These are phyloP conservation scores for Oryza officinalis DNA, from an alignment of 176 grass and related monocot species.

Conservation along the genomic window DNA sequence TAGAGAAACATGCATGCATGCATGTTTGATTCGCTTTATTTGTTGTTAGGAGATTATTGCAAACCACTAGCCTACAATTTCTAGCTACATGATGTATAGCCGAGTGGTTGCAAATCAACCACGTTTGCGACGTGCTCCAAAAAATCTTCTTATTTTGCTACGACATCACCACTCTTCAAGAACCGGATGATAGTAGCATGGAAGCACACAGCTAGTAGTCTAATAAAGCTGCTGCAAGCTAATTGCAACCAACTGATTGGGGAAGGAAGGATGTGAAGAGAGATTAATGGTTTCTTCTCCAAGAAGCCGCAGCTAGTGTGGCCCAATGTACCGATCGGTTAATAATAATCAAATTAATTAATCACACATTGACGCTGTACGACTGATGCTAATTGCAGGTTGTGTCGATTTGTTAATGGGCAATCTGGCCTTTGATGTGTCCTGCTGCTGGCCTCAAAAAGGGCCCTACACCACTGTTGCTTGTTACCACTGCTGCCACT, in stretches of 20 bases:
- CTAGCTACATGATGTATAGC: background rate
- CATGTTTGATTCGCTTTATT: background rate
- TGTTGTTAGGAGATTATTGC: background rate
- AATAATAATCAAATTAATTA: background rate
- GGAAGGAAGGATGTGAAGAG: background rate
- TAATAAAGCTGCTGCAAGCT: background rate
- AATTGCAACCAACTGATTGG: background rate
- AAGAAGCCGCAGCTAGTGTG: background rate
- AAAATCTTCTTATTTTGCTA: background rate
- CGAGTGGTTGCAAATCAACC: background rate
- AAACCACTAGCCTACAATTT: background rate
- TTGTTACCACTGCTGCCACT: background rate
- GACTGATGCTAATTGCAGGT: constrained; percentile 26
- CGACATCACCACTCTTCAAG: background rate
- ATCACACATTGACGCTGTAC: constrained; percentile 28
- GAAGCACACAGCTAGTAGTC: background rate
- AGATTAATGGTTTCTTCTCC: background rate
- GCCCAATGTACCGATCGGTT: background rate
- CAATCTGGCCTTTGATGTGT: constrained; percentile 2
- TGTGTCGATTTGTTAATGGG: constrained; percentile 36
- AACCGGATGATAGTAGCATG: background rate
- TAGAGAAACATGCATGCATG: background rate
- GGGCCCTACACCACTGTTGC: background rate
- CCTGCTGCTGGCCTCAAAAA: constrained; percentile 15
- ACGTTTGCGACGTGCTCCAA: background rate